Base-by-base conservation (phyloP, 768 basidiomycete species). In the Daedaleopsis nitida region DNA sequence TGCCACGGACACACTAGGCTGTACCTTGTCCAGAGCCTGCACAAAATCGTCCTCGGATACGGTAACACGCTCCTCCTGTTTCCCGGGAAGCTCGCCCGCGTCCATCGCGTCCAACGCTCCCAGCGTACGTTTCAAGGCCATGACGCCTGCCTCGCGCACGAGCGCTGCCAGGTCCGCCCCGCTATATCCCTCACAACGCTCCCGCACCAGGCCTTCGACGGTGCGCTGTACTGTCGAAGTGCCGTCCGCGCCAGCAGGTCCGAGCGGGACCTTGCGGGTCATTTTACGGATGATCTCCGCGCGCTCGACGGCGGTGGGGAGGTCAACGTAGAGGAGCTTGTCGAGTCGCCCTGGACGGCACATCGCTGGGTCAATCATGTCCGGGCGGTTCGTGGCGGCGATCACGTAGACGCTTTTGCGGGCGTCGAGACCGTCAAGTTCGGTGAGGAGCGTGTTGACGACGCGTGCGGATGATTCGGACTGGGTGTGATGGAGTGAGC, bases 281-380 rank as follows among this genome's bases (percentile, higher is more conserved):
- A 96, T 79, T 5, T 93, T 95, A 47, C 86, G 81, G 50, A 95
- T 72, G 62, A 98, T 96, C 72, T 97, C 95, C 7, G 81, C 84
- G 21, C 94, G 86, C 73, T 96, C 96, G 32, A 75, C 70, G 0
- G 86, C 64, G 0, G 80, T 76, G 21, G 95, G 96, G 0, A 96
- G 80, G 74, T 96, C 95, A 68, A 97, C 94, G 68, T 95, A 98
- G 45, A 97, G 81, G 6, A 96, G 82, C 73, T 97, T 97, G 77
- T 97, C 96, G 12, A 98, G 83, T 11, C 96, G 85, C 0, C 96
- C 95, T 0, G 96, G 96, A n/a, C 95, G 90, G 55, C 94, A 92
- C 94, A 96, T 96, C 8, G 96, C 95, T 0, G 95, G 96, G 70
- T 98, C 95, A 61, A 97, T 95, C 88, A 96, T 96, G 76, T 98